Evolutionary conservation across 768 basidiomycete species (phyloP).

Genomic region (Mycena kentingensis): DNA sequence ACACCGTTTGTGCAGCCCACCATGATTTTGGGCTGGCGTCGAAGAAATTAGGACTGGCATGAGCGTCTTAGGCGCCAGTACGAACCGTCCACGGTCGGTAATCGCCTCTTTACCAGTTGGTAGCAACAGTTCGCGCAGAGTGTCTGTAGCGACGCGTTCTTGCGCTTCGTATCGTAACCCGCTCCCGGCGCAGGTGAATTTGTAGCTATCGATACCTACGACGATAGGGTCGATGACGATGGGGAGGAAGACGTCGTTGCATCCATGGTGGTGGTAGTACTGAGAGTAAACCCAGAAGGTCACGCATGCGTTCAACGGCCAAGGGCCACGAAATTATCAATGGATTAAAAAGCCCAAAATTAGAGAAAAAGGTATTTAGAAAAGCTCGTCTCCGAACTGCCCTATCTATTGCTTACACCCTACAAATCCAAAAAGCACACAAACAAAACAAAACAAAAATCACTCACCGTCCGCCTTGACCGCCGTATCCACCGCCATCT

Average conservation of each 20-base stretch:
- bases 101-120: conserved; percentile 18
- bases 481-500: neutral
- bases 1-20: conserved; percentile 23
- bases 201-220: conserved; percentile 14
- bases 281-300: no score
- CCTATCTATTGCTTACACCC: no score
- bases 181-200: conserved; percentile 15
- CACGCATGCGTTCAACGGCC: no score
- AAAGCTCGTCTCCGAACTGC: no score
- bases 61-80: neutral
- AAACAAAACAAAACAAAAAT: no score
- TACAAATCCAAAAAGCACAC: no score
- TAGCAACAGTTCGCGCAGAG: conserved; percentile 11
- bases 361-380: no score
- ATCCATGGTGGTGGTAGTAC: no score
- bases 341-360: no score
- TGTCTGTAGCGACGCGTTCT: conserved; percentile 19
- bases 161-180: conserved; percentile 18
- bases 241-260: no score
- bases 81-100: conserved; percentile 17
- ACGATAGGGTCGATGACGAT: conserved; percentile 22
- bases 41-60: neutral
- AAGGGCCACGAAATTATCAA: no score
- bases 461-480: no score
- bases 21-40: conserved; percentile 13